phyloP scores from a whole-genome alignment of 2,329 filamentous ascomycete genomes.

The Neophaeococcomyces mojaviensis region DNA sequence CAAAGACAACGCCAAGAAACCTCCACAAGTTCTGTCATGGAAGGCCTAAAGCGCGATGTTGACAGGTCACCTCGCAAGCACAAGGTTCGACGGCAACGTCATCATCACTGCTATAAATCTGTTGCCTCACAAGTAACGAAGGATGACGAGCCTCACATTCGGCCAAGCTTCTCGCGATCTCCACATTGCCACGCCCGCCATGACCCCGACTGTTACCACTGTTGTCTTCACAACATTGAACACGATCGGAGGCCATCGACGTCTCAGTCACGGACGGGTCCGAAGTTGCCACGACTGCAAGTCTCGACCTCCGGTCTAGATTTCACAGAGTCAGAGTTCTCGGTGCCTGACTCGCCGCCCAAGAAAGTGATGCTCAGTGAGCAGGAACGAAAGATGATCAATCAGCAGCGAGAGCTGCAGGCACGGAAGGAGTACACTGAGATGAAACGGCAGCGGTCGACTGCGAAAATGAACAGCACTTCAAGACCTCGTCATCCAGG shows the following conservation, averaged over 20 bases:
- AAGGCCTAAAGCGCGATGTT: constrained; percentile 14
- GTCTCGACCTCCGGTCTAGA: constrained; percentile 24
- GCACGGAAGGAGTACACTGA: constrained; percentile 13
- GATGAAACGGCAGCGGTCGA: constrained; percentile 2
- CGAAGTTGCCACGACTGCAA: constrained; percentile 21
- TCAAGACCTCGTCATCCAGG: not conserved
- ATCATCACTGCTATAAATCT: constrained; percentile 10
- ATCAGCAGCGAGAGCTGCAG: constrained; percentile 21
- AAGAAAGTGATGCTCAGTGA: constrained; percentile 24
- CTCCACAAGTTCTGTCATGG: constrained; percentile 3
- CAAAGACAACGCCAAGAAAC: constrained; percentile 10
- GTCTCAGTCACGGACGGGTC: constrained; percentile 9
- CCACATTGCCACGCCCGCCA: constrained; percentile 17
- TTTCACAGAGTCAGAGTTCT: constrained; percentile 22
- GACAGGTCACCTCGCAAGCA: constrained; percentile 18
- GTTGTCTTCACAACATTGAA: constrained; percentile 12
- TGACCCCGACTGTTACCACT: constrained; percentile 19
- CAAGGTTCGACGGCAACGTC: constrained; percentile 3
- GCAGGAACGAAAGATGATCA: constrained; percentile 22
- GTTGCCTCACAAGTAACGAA: not conserved
- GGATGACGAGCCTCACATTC: constrained; percentile 12
- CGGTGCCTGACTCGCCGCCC: constrained; percentile 19
- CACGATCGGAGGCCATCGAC: constrained; percentile 3
- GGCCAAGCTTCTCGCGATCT: constrained; percentile 10
- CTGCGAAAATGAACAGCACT: not conserved